Percentiles rank a stretch among this genome's conserved stretches.
These are phyloP conservation scores for Leishmania martiniquensis DNA, from an alignment of 208 protist genomes.

Conservation along the genomic window DNA sequence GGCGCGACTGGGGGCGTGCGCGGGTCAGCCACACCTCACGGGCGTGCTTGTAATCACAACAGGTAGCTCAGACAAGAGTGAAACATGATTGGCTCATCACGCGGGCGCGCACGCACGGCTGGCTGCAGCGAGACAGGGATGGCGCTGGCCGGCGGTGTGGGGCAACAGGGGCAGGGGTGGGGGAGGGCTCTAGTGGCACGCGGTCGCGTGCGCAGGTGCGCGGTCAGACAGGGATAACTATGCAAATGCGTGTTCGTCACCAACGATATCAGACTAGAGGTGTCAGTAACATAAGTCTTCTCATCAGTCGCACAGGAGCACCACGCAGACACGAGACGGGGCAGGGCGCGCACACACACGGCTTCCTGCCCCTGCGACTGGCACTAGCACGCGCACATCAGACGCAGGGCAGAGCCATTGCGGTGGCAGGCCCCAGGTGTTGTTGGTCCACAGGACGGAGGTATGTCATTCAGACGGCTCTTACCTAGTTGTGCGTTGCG, in stretches of 20 bases:
- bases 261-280: conserved; percentile 40
- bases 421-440: conserved; percentile 27
- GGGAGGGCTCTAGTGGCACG: neutral
- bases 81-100: conserved; percentile 16
- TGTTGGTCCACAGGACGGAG: conserved; percentile 26
- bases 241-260: conserved; percentile 44
- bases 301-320: conserved; percentile 22
- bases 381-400: conserved; percentile 2
- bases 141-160: neutral
- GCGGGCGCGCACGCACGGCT: neutral
- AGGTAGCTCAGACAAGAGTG: conserved; percentile 13
- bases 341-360: no score
- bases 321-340: no score
- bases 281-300: conserved; percentile 30
- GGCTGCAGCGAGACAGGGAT: neutral
- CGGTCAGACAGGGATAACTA: conserved; percentile 48
- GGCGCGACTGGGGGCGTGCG: neutral
- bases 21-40: conserved; percentile 12
- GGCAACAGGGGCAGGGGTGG: neutral
- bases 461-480: conserved; percentile 39
- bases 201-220: neutral
- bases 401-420: conserved; percentile 25
- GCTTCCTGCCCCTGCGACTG: no score
- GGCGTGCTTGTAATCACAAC: conserved; percentile 11
- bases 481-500: conserved; percentile 29